Evolutionary conservation across 2,329 filamentous ascomycete genomes (phyloP), one percentile per base, ranked within the genome.

Genomic region (Paraphaeosphaeria sporulosa): DNA sequence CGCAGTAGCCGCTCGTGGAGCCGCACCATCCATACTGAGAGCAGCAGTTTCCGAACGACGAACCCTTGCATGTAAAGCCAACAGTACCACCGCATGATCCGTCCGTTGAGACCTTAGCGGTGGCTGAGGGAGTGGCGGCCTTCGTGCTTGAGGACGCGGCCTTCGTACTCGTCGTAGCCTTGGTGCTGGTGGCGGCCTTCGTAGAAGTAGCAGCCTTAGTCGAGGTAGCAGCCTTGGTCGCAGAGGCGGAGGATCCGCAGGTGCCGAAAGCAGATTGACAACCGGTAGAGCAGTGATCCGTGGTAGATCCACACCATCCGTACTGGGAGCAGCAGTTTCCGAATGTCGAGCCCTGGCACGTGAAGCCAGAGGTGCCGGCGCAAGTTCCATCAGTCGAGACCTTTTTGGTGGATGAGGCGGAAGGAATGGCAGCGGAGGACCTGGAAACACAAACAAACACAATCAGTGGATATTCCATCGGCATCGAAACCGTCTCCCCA

Each of bases 11-110:
- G 10, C 61, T 63, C 13, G 69, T 72, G 19, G 67, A 65, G 25
- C 75, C 76, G 57, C 82, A 84, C 64, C 71, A 76, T n/a, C 80
- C 80, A 61, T 74, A 75, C 55, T 67, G 68, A 21, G 76, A 80
- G 73, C 81, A 84, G 72, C 81, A 83, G 64, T 78, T 73, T 6
- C 81, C 80, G 60, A 79, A 81, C 13, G 66, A 49, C 56, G 76
- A 79, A 21, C 79, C 80, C 19, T 70, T 59, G 67, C 82, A 83
- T 15, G 79, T 82, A 64, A 55, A 64, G 12, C 60, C 59, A 17
- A 40, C 54, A 15, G 65, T 70, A 10, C 70, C 71, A 9, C 57
- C 65, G 57, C 71, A 74, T 7, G 66, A 64, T 7, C 66, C 71
- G 54, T 52, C 49, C 1, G 49, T 52, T 5, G 49, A 52, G 4